These are phyloP conservation scores for Lodderomyces metapsilosis DNA, from an alignment of 1,139 yeast species.

Conservation along the genomic window DNA sequence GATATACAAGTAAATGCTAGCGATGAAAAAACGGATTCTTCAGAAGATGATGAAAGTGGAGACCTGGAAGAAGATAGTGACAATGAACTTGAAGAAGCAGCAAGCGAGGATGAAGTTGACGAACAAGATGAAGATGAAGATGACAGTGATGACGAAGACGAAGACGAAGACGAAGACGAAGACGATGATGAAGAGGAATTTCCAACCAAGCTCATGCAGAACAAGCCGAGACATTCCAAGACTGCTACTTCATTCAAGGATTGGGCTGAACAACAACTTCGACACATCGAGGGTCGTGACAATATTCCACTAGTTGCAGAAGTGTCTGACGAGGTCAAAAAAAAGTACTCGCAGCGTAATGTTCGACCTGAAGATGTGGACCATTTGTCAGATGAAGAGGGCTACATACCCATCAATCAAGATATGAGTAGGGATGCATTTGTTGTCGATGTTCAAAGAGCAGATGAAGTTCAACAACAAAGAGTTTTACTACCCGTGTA, in stretches of 20 bases:
- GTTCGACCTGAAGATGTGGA: constrained; percentile 63
- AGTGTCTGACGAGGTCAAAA: constrained; percentile 49
- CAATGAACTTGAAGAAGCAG: constrained; percentile 35
- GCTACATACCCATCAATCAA: constrained; percentile 55
- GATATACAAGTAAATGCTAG: constrained; percentile 19
- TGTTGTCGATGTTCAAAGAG: constrained; percentile 65
- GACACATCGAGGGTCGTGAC: constrained; percentile 59
- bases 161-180: constrained; percentile 19
- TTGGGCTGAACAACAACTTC: constrained; percentile 61
- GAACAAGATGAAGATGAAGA: constrained; percentile 19
- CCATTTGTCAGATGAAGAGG: constrained; percentile 57
- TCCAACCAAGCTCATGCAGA: constrained; percentile 32
- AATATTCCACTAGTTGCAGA: constrained; percentile 46
- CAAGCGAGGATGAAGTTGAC: constrained; percentile 14
- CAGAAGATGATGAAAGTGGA: constrained; percentile 14
- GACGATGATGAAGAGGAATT: constrained; percentile 23
- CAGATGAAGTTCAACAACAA: constrained; percentile 60
- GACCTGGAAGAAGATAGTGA: background rate
- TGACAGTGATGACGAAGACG: constrained; percentile 17
- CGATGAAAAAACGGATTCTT: constrained; percentile 30
- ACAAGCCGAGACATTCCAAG: constrained; percentile 43
- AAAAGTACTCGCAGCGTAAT: constrained; percentile 39
- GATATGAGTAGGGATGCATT: constrained; percentile 59
- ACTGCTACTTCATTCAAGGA: constrained; percentile 50
- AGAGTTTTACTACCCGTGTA: constrained; percentile 83